phyloP scores from a whole-genome alignment of 1,284 basidiomycete species.

The Fomitiporia mediterranea region DNA sequence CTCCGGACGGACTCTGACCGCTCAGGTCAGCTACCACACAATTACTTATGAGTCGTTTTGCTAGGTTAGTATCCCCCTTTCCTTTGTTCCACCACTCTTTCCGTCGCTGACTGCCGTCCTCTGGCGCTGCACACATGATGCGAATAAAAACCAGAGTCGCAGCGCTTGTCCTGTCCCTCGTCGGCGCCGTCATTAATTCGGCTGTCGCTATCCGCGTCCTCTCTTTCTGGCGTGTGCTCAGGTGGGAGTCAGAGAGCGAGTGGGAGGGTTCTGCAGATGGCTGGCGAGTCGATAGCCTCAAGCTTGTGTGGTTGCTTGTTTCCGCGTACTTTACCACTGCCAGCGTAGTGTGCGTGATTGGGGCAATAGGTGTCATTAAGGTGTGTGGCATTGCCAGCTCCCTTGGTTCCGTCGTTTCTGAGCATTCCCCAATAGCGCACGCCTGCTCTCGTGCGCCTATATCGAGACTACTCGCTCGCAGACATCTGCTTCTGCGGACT shows the following conservation, averaged over 20 bases:
- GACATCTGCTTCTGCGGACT: conserved; percentile 64
- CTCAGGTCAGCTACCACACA: background rate
- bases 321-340: conserved; percentile 62
- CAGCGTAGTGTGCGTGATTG: conserved; percentile 54
- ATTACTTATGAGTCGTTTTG: background rate
- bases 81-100: background rate
- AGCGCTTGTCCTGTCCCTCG: conserved; percentile 49
- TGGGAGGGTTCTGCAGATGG: conserved; percentile 62
- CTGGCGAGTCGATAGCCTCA: conserved; percentile 55
- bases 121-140: background rate
- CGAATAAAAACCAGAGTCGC: conserved; percentile 39
- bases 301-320: conserved; percentile 61
- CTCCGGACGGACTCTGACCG: background rate
- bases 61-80: conserved; percentile 11
- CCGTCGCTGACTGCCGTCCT: background rate
- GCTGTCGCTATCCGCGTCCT: conserved; percentile 52
- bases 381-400: conserved; percentile 36
- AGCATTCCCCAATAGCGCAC: conserved; percentile 38
- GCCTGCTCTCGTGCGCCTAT: conserved; percentile 52
- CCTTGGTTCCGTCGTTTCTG: background rate
- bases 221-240: conserved; percentile 53
- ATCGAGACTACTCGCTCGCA: conserved; percentile 69
- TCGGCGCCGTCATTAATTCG: conserved; percentile 52
- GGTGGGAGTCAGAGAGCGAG: conserved; percentile 65
- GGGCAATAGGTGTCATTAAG: conserved; percentile 63